Base-by-base conservation (phyloP, 139 green algal genomes). In the Yamagishiella unicocca region DNA sequence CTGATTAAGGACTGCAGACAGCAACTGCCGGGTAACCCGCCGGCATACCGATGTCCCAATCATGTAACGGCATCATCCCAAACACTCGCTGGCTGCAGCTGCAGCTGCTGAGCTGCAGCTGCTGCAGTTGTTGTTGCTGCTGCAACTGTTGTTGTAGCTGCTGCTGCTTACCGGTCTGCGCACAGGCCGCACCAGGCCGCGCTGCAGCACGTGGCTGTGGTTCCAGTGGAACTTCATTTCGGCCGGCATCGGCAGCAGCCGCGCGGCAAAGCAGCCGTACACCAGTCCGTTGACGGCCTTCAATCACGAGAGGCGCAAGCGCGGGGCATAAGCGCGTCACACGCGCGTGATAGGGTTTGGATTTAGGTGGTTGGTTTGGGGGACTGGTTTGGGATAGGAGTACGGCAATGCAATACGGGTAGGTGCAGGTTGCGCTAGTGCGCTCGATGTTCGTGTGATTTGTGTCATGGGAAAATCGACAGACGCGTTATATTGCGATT, bases 201-300 rank as follows among this genome's bases (percentile, higher is more conserved):
- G 55, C 58, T 84, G 77, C 77, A 84, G 77, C 40, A 84, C 77
- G 54, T 84, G 77, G 77, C 55, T 74, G 77, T 84, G 55, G 58
- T 84, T 84, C 77, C 77, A 84, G 37, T 84, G 77, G 58, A 84
- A 84, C 8, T 64, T 61, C 77, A 84, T 84, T 37, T 74, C 77
- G 77, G 77, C 27, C 24, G 77, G 77, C 77, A 84, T 84, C 22
- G 58, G 38, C 55, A 84, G 38, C 37, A 84, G 24, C 17, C 77
- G 25, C 1, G 58, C 9, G 4, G 77, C 77, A n/a, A 84, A 73
- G 37, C 31, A 10, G 40, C 12, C 62, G 77, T 84, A 84, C 19
- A 84, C 22, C 31, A 84, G 5, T 0, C 25, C 77, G 58, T 84
- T 84, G 58, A 73, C 9, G 0, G 12, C 77, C 77, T 84, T 53